phyloP scores from a whole-genome alignment of 169 alveolate genomes.

The Cryptosporidium muris region DNA sequence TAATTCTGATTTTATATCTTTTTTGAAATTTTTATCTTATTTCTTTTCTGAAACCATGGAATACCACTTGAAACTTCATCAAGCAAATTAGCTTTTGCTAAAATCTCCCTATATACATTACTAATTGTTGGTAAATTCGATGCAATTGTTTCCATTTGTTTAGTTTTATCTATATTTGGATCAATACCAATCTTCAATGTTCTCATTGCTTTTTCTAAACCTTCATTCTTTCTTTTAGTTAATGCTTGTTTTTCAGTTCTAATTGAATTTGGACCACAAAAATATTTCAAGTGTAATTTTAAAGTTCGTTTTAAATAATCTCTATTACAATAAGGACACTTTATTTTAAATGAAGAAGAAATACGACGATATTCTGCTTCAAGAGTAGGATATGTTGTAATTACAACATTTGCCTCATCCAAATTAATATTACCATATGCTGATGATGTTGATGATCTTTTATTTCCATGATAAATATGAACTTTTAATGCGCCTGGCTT shows the following conservation, averaged over 20 bases:
- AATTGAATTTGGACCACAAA: slow-evolving; percentile 90
- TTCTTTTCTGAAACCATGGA: slow-evolving; percentile 55
- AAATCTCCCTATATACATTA: slow-evolving; percentile 67
- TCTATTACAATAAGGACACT: slow-evolving; percentile 87
- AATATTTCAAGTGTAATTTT: slow-evolving; percentile 82
- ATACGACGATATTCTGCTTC: slow-evolving; percentile 79
- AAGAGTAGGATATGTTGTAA: slow-evolving; percentile 81
- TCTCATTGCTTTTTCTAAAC: slow-evolving; percentile 77
- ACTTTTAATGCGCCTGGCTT: slow-evolving; percentile 77
- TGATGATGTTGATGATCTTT: slow-evolving; percentile 28
- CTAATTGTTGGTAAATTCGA: slow-evolving; percentile 38
- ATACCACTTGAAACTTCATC: slow-evolving; percentile 38
- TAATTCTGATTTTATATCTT: not conserved
- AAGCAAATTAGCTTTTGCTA: slow-evolving; percentile 66
- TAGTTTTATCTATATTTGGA: slow-evolving; percentile 45
- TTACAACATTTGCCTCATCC: slow-evolving; percentile 82
- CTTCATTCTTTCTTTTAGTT: slow-evolving; percentile 80
- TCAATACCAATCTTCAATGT: slow-evolving; percentile 78
- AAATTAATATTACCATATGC: slow-evolving; percentile 78
- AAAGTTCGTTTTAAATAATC: slow-evolving; percentile 83
- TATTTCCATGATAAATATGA: slow-evolving; percentile 79
- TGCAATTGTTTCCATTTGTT: slow-evolving; percentile 55
- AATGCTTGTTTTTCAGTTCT: slow-evolving; percentile 86
- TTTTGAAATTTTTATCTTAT: not conserved
- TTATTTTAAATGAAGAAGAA: slow-evolving; percentile 72